phyloP scores from a whole-genome alignment of 345 rosid genomes.

The Ceriops tagal region DNA sequence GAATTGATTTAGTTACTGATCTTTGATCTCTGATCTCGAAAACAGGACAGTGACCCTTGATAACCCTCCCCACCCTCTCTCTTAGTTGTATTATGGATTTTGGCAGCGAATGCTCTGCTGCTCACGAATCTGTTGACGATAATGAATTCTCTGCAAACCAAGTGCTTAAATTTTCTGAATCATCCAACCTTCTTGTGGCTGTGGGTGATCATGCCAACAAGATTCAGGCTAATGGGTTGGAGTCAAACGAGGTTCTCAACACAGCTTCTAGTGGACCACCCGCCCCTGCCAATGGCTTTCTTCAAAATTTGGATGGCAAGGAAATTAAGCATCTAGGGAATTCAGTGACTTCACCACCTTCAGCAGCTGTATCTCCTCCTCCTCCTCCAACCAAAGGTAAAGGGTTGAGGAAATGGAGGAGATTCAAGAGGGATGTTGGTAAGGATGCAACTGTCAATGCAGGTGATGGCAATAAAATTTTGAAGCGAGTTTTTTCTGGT shows the following conservation, averaged over 20 bases:
- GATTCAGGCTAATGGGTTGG: constrained; percentile 37
- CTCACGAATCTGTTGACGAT: constrained; percentile 50
- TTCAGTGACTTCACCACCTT: constrained; percentile 17
- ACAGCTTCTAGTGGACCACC: constrained; percentile 14
- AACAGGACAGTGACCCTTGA: not conserved
- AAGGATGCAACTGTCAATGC: constrained; percentile 40
- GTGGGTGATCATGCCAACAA: constrained; percentile 11
- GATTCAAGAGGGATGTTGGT: constrained; percentile 55
- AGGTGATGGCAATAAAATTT: constrained; percentile 42
- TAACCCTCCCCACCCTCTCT: not conserved
- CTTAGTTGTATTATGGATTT: constrained; percentile 35
- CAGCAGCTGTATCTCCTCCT: not conserved
- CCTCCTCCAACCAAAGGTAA: constrained; percentile 41
- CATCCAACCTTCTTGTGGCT: not conserved
- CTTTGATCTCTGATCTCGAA: constrained; percentile 51
- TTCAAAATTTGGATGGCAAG: constrained; percentile 15
- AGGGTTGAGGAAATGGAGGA: constrained; percentile 86
- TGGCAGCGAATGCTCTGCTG: constrained; percentile 37
- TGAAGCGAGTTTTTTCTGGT: constrained; percentile 63
- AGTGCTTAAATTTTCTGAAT: not conserved
- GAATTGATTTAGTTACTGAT: constrained; percentile 30
- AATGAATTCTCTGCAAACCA: constrained; percentile 26
- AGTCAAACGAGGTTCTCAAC: constrained; percentile 24
- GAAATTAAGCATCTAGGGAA: constrained; percentile 16
- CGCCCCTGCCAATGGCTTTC: constrained; percentile 8